Percentiles rank a stretch among this genome's conserved stretches.
Conservation (phyloP, 805 yeast genomes). For the Saturnispora galanensis region DNA sequence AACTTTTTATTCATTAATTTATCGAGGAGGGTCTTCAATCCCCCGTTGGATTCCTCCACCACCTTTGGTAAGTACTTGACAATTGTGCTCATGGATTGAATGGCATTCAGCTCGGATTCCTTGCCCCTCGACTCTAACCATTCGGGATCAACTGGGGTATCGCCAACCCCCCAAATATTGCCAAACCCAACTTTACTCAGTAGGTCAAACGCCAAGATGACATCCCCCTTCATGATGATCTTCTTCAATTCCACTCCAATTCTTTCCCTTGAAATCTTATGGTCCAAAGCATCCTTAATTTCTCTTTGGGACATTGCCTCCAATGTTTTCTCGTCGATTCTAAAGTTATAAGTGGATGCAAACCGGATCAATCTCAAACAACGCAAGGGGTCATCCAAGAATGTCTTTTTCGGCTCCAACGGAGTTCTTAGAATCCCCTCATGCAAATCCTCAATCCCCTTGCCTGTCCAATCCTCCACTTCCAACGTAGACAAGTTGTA, state of each 20-base stretch:
- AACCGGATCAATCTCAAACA: conserved; percentile 80
- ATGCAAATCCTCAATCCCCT: conserved; percentile 64
- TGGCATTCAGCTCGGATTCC: conserved; percentile 9
- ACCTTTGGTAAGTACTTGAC: conserved; percentile 12
- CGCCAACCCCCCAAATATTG: conserved; percentile 44
- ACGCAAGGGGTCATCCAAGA: conserved; percentile 88
- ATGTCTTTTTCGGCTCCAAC: conserved; percentile 72
- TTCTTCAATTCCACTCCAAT: conserved; percentile 80
- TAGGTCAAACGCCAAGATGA: conserved; percentile 52
- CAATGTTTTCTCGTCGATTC: conserved; percentile 47
- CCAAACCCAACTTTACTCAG: conserved; percentile 47
- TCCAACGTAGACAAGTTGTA: conserved; percentile 60
- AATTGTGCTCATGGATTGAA: conserved; percentile 16
- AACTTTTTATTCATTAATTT: not conserved
- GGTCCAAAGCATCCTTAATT: conserved; percentile 48
- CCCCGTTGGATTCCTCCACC: conserved; percentile 3
- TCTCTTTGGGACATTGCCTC: conserved; percentile 53
- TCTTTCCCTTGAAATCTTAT: conserved; percentile 82
- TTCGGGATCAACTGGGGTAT: conserved; percentile 15
- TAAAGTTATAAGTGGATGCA: conserved; percentile 68
- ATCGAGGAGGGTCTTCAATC: conserved; percentile 14
- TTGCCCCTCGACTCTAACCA: conserved; percentile 13
- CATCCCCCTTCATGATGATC: conserved; percentile 54
- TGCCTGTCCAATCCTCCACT: conserved; percentile 78
- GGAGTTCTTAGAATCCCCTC: conserved; percentile 80